phyloP scores from a whole-genome alignment of 768 basidiomycete species.

The Russula sp. region DNA sequence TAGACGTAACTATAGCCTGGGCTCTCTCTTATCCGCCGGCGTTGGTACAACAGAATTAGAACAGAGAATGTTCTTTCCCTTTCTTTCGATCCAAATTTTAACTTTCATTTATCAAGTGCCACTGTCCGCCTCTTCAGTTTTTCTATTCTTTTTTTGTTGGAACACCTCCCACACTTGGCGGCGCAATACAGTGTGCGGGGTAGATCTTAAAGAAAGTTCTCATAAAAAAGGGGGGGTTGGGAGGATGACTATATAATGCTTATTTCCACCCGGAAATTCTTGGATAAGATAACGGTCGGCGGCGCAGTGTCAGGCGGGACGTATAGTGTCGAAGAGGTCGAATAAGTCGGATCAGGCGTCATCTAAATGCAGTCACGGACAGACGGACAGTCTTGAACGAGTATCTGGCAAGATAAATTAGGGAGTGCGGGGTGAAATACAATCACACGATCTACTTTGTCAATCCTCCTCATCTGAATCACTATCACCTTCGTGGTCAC shows the following conservation, averaged over 20 bases:
- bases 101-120: too few species aligned
- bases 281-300: constrained; percentile 5
- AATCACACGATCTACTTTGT: constrained; percentile 15
- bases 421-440: background rate
- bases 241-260: background rate
- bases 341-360: constrained; percentile 19
- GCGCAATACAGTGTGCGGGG: background rate
- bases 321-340: constrained; percentile 10
- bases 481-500: constrained; percentile 37
- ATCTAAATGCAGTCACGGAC: background rate
- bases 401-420: constrained; percentile 19
- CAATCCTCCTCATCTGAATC: constrained; percentile 35
- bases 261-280: background rate
- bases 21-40: background rate
- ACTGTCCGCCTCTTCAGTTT: background rate
- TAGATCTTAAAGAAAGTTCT: constrained; percentile 13
- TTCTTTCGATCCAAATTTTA: background rate
- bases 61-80: constrained; percentile 1
- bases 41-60: background rate
- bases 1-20: background rate
- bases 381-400: constrained; percentile 11
- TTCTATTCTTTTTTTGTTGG: constrained; percentile 3
- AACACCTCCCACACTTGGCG: background rate
- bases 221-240: background rate
- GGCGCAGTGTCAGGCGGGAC: background rate